Base-by-base conservation (phyloP, 1,284 basidiomycete species). In the Psilocybe mexicana region DNA sequence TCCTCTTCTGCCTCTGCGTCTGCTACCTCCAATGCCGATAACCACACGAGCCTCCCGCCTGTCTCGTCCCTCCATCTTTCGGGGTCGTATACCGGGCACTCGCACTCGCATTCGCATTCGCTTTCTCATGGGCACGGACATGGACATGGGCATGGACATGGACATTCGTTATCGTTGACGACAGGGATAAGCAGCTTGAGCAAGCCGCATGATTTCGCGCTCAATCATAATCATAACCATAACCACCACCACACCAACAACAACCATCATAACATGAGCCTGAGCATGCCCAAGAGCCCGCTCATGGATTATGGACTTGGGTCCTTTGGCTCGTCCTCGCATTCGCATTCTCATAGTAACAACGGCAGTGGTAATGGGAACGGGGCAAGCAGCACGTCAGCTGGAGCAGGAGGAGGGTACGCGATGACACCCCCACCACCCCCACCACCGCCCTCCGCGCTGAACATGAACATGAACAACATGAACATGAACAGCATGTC, bases 261-360 rank as follows among this genome's bases (percentile, higher is more conserved):
- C 38, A 12, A 4, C 7, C 3, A 40, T 8, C 7, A 12, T 7
- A 40, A 12, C 14, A 5, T 40, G 38, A 14, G 12, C 38, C 38
- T 40, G 7, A 40, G 42, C 24, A 49, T 62, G 43, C 61, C 61
- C 24, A 62, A 60, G 40, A 48, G 43, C 18, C 61, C 57, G 8
- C 18, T 55, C 42, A 57, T 60, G 55, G 61, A 62, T n/a, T 61
- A 56, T 38, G 61, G 57, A 1, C 43, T 63, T 6, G 43, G 56
- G 11, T 33, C n/a, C 26, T 54, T 56, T 18, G 51, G 54, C 28
- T 28, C 38, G 5, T 12, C 12, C 3, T 38, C 40, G 23, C 18
- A 56, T 12, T n/a, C 25, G 2, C 55, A 51, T 4, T 33, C 38
- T 0, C 42, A 43, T 10, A 26, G 28, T 25, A 30, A 1, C 1